Evolutionary conservation across 371 early-diverging fungal genomes (phyloP), one percentile per base, ranked within the genome.

Genomic region (Rhizomucor miehei): DNA sequence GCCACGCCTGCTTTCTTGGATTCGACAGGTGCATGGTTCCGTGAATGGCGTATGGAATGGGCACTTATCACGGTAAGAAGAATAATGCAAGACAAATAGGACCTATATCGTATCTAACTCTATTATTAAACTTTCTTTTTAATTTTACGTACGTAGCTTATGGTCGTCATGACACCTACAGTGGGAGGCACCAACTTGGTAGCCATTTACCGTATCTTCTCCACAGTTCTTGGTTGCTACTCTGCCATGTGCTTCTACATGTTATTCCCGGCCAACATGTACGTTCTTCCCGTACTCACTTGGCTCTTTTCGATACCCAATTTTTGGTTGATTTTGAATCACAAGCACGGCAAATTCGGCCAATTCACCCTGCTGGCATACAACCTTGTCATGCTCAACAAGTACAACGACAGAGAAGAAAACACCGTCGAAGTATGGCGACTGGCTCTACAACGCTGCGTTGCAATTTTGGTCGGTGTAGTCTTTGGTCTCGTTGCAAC

Each of bases 141-240:
- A n/a, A n/a, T n/a, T n/a, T n/a, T n/a, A n/a, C n/a, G n/a, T n/a
- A 24, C 51, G 21, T 48, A 79, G 67, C 62, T 84, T 23, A 77
- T 88, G 57, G 89, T 89, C 2, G 86, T 92, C n/a, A 89, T 93
- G 90, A 88, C 87, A 1, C 92, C 92, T 9, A 91, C 92, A 0
- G 89, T 90, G 0, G 94, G 94, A n/a, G 90, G 89, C 3, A 85
- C 92, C 0, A 88, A 88, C 47, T 46, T 85, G 0, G 81, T 86
- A 6, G 88, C 87, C 23, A 53, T 90, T 6, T 89, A 89, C 63
- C 86, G 92, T 21, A 74, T 90, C 2, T 71, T 88, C 16, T 89
- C 92, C 10, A 93, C 92, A 1, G 58, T 87, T 10, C 60, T 81
- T 0, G 92, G 91, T 10, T 88, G 87, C 10, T 74, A 71, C 25